A percentile compares a stretch with the other conserved stretches of the same genome.
These are phyloP conservation scores for Gracilaria domingensis DNA, from an alignment of 23 red algal genomes.

Conservation along the genomic window DNA sequence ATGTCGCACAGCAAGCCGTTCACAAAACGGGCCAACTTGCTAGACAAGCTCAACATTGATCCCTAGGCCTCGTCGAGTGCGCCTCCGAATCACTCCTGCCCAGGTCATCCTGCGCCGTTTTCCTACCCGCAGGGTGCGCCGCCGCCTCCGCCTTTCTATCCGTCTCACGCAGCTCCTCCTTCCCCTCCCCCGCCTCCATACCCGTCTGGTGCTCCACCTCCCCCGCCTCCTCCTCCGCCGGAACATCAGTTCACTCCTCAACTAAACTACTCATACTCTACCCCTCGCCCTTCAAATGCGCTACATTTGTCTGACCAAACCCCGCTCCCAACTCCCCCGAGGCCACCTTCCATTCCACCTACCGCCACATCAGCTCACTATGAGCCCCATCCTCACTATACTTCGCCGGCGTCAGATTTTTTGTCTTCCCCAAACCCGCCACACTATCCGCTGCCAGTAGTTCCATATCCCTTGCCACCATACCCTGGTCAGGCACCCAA, in stretches of 20 bases:
- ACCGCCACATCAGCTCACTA: neutral
- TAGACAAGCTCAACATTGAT: neutral
- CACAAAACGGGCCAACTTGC: neutral
- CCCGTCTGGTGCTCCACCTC: neutral
- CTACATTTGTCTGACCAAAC: neutral
- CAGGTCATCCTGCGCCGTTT: too few relatives aligned
- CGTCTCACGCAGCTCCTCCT: neutral
- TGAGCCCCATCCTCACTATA: neutral
- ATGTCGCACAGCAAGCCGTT: neutral
- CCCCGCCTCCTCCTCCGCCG: neutral
- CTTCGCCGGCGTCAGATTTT: neutral
- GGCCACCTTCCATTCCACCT: neutral
- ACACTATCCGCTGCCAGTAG: neutral
- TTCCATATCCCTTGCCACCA: neutral
- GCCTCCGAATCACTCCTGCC: neutral
- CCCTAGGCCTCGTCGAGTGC: neutral
- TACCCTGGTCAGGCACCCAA: neutral
- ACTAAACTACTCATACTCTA: neutral
- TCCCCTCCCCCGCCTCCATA: neutral
- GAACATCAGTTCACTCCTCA: neutral
- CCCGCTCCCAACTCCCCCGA: neutral
- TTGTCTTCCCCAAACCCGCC: neutral
- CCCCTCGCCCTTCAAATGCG: neutral
- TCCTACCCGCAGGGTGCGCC: neutral
- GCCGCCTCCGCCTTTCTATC: neutral